Evolutionary conservation across 2,329 filamentous ascomycete species (phyloP).

Genomic region (Aureobasidium zeae): DNA sequence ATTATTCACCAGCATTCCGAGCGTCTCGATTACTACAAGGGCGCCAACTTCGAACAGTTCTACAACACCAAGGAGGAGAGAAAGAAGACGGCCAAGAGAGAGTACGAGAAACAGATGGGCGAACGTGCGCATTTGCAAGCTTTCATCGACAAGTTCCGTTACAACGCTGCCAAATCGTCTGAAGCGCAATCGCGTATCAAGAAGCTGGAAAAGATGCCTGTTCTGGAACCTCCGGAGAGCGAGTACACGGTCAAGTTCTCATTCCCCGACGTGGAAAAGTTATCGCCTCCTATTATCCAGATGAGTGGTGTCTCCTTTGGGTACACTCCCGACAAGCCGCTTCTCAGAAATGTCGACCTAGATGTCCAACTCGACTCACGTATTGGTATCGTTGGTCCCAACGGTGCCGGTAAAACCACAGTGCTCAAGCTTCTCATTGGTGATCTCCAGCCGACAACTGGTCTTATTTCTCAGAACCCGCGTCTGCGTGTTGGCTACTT

Average conservation of each 20-base stretch:
- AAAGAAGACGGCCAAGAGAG: conserved; percentile 88
- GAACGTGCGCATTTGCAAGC: conserved; percentile 87
- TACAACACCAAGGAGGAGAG: conserved; percentile 96
- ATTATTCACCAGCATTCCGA: conserved; percentile 98
- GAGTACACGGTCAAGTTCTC: conserved; percentile 96
- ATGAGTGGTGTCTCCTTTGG: conserved; percentile 91
- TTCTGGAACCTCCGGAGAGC: conserved; percentile 79
- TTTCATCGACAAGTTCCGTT: conserved; percentile 99
- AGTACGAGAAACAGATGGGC: conserved; percentile 98
- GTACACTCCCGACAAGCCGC: conserved; percentile 67
- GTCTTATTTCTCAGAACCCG: conserved; percentile 79
- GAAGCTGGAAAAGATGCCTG: conserved; percentile 94
- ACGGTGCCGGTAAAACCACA: conserved; percentile 97
- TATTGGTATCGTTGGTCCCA: conserved; percentile 98
- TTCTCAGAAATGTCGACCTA: conserved; percentile 80
- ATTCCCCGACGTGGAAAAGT: conserved; percentile 94
- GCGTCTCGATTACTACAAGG: conserved; percentile 95
- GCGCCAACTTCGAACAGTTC: conserved; percentile 91
- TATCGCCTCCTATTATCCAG: conserved; percentile 94
- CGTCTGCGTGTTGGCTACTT: conserved; percentile 92
- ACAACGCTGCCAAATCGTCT: conserved; percentile 97
- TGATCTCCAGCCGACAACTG: conserved; percentile 64
- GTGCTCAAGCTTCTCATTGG: conserved; percentile 96
- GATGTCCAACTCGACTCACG: conserved; percentile 97
- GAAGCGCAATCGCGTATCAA: conserved; percentile 98